A percentile compares a stretch with the other conserved stretches of the same genome.
phyloP scores from a whole-genome alignment of 768 basidiomycete genomes.

The Suillus alpinus region DNA sequence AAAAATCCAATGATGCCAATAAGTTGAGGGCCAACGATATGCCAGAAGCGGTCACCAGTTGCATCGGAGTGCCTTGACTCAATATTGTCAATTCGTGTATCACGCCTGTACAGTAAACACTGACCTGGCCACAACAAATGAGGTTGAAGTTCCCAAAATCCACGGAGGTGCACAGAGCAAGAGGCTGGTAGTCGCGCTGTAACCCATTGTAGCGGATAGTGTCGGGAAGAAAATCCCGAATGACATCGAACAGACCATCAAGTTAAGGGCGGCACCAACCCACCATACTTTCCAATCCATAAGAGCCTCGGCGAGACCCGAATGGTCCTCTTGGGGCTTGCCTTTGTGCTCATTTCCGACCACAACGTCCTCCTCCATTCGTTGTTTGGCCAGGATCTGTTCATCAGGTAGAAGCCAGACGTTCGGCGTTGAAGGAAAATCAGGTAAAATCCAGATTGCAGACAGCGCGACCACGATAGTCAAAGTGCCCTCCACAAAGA shows the following conservation, averaged over 20 bases:
- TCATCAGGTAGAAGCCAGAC: slow-evolving; percentile 59
- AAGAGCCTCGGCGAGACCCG: slow-evolving; percentile 55
- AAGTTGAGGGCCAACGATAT: slow-evolving; percentile 52
- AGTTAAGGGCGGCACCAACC: slow-evolving; percentile 62
- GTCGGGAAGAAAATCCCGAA: slow-evolving; percentile 84
- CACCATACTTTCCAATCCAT: slow-evolving; percentile 82
- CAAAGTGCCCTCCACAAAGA: slow-evolving; percentile 60
- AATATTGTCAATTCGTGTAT: slow-evolving; percentile 7
- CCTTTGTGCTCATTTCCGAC: slow-evolving; percentile 46
- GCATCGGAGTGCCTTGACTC: slow-evolving; percentile 63
- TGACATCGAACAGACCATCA: slow-evolving; percentile 52
- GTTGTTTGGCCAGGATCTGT: slow-evolving; percentile 47
- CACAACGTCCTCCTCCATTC: slow-evolving; percentile 62
- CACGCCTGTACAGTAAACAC: neutral
- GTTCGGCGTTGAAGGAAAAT: slow-evolving; percentile 60
- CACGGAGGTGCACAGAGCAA: slow-evolving; percentile 78
- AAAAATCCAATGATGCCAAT: too few species aligned
- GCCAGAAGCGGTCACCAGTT: slow-evolving; percentile 67
- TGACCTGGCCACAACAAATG: slow-evolving; percentile 53
- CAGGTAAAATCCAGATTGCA: slow-evolving; percentile 65
- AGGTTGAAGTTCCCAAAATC: slow-evolving; percentile 54
- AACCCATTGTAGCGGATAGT: slow-evolving; percentile 71
- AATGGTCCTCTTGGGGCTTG: slow-evolving; percentile 31
- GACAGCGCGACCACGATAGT: slow-evolving; percentile 49
- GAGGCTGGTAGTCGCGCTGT: slow-evolving; percentile 55